Evolutionary conservation across 106 monocot species (phyloP).

Genomic region (Xerophyta viscosa): DNA sequence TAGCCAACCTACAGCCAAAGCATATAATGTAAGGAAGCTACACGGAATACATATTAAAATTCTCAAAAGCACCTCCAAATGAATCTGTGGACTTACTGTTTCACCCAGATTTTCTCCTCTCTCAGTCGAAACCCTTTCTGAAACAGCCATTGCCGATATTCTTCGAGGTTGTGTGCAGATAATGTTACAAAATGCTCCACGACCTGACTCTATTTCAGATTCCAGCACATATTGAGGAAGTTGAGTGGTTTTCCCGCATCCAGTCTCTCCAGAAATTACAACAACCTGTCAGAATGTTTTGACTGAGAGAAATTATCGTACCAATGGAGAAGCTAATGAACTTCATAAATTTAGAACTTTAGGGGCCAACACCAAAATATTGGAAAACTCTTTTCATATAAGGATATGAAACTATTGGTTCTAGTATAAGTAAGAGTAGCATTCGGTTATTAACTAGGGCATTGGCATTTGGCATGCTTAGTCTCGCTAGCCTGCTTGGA

Average conservation of each 20-base stretch:
- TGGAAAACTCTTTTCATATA: no score
- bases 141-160: slow-evolving; percentile 98
- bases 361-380: no score
- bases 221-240: slow-evolving; percentile 96
- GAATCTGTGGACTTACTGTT: slow-evolving; percentile 39
- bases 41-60: slow-evolving; percentile 2
- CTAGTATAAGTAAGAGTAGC: no score
- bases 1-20: slow-evolving; percentile 86
- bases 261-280: slow-evolving; percentile 97
- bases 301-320: no score
- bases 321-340: no score
- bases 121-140: slow-evolving; percentile 94
- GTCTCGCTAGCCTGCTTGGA: no score
- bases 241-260: slow-evolving; percentile 99
- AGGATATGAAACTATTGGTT: no score
- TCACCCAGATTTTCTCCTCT: slow-evolving; percentile 95
- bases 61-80: neutral
- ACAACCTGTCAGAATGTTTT: slow-evolving; percentile 44
- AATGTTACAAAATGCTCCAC: slow-evolving; percentile 98
- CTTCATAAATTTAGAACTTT: no score
- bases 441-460: no score
- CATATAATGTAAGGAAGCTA: slow-evolving; percentile 38
- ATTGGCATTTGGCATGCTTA: no score
- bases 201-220: slow-evolving; percentile 95
- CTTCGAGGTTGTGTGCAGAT: slow-evolving; percentile 98